Conservation (phyloP, 2,329 filamentous ascomycete genomes). For the Aspergillus bombycis region DNA sequence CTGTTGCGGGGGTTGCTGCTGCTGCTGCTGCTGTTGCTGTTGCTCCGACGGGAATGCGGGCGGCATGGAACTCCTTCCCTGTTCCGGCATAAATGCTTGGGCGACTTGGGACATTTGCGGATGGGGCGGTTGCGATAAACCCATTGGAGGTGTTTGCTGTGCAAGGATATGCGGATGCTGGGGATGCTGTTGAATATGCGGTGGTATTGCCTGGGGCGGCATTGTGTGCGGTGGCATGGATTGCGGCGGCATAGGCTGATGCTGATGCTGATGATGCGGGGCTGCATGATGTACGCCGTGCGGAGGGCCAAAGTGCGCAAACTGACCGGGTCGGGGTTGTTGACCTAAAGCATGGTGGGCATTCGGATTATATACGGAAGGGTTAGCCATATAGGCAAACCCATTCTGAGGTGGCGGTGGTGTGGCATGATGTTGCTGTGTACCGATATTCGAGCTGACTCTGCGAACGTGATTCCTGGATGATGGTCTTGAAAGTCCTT, state of each 20-base stretch:
- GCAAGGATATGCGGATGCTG: constrained; percentile 44
- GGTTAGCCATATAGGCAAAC: constrained; percentile 83
- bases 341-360: constrained; percentile 52
- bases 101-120: constrained; percentile 57
- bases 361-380: constrained; percentile 79
- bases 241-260: constrained; percentile 31
- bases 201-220: constrained; percentile 48
- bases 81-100: constrained; percentile 75
- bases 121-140: constrained; percentile 41
- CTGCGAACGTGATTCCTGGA: constrained; percentile 81
- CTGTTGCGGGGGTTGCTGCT: constrained; percentile 51
- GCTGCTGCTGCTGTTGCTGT: constrained; percentile 44
- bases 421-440: constrained; percentile 64
- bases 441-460: constrained; percentile 72
- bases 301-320: constrained; percentile 46
- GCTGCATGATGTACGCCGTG: constrained; percentile 35
- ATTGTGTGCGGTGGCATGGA: constrained; percentile 25
- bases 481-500: constrained; percentile 72
- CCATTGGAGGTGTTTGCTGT: constrained; percentile 31
- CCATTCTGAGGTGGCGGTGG: constrained; percentile 65
- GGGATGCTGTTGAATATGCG: constrained; percentile 45
- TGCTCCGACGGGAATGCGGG: constrained; percentile 68
- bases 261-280: constrained; percentile 31
- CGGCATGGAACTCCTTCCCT: constrained; percentile 72
- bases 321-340: constrained; percentile 47